Evolutionary conservation across 1,284 basidiomycete species (phyloP), one percentile per base, ranked within the genome.

Genomic region (Leccinum subrobustum): DNA sequence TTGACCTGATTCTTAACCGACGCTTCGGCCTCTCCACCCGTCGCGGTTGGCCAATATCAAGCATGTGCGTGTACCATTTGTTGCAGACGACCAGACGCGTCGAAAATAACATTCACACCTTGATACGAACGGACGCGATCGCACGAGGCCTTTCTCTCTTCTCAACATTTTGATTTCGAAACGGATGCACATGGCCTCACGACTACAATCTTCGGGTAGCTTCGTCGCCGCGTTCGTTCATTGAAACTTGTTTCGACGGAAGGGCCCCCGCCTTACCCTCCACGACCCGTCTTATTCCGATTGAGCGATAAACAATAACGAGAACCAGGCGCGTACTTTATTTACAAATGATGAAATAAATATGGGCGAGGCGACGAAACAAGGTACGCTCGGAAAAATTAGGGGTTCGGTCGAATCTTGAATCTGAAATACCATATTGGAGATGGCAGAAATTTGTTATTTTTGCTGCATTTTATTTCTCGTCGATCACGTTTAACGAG

Each of bases 201-300:
- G 47, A 16, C 44, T 23, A 18, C 20, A 20, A 20, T 9, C 23
- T 23, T 50, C 11, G 47, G 47, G 47, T 44, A n/a, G 18, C 11
- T 14, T 44, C n/a, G 9, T 42, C 39, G 4, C 39, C 39, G 39
- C n/a, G 14, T 16, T 23, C 23, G 47, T 50, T 51, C 50, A 27
- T 16, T 51, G 63, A 67, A 67, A 64, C 63, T 52, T 48, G 65
- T 64, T 64, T 65, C 63, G 63, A 20, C 47, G 51, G 23, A 60
- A 47, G 42, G 33, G 33, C 42, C 42, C n/a, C 42, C 42, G 42
- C 42, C 18, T 47, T 20, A 12, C 18, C 42, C 42, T 47, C 42
- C 42, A 47, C 18, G 18, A 47, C 60, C 59, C 59, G 59, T 25
- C 44, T 60, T 39, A 63, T 58, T 60, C 62, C 62, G 62, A 62